A percentile compares a stretch with the other conserved stretches of the same genome.
Evolutionary conservation across 345 rosid genomes (phyloP).

Genomic region (Orychophragmus violaceus): DNA sequence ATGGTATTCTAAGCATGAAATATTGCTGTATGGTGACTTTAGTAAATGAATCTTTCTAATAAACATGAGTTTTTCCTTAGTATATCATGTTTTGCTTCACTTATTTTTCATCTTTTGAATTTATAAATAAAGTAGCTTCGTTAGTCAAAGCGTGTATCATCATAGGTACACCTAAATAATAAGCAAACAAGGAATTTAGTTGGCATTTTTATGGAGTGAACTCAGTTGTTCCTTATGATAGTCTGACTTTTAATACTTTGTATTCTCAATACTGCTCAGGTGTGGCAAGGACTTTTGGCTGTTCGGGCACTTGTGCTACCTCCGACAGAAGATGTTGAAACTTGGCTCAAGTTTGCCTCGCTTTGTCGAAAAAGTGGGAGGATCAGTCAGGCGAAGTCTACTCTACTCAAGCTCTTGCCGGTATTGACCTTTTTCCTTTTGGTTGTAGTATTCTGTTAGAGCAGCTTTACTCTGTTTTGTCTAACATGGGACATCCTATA

Average conservation of each 20-base stretch:
- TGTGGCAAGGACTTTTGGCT: conserved; percentile 86
- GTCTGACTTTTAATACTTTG: neutral
- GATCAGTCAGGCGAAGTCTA: conserved; percentile 93
- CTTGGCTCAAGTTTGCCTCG: conserved; percentile 92
- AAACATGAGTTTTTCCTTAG: neutral
- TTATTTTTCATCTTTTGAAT: neutral
- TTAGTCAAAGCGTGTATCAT: conserved; percentile 4
- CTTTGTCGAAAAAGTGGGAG: conserved; percentile 87
- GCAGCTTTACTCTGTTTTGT: conserved; percentile 10
- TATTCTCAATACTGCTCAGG: conserved; percentile 46
- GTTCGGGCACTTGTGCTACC: conserved; percentile 94
- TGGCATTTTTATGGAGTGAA: neutral
- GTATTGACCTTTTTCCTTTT: conserved; percentile 31
- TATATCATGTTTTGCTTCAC: neutral
- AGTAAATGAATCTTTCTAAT: no score
- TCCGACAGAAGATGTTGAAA: conserved; percentile 88
- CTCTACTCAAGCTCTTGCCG: conserved; percentile 86
- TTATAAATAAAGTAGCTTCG: conserved; percentile 2
- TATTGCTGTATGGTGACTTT: neutral
- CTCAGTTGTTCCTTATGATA: neutral
- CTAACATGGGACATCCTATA: conserved; percentile 10
- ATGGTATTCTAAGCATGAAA: conserved; percentile 14
- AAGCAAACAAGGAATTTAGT: conserved; percentile 1
- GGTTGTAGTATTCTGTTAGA: neutral
- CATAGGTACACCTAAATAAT: neutral